Evolutionary conservation across 2,329 filamentous ascomycete species (phyloP), one percentile per base, ranked within the genome.

Genomic region (Apiospora kogelbergensis): DNA sequence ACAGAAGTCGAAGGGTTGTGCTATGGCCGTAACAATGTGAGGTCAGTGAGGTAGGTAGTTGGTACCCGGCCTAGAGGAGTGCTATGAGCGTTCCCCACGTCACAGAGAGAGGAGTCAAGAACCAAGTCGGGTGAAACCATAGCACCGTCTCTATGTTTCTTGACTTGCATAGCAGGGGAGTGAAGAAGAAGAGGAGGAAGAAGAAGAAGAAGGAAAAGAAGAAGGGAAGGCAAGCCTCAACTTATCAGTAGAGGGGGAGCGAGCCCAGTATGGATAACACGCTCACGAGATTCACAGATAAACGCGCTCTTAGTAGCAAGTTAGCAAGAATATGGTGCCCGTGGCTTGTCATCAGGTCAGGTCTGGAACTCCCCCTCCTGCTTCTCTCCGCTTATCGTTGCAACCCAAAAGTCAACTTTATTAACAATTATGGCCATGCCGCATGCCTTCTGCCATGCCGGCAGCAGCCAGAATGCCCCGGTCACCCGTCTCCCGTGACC

Each of bases 291-390:
- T n/a, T 20, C 11, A n/a, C 37, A 60, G 53, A 60, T 37, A 60
- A 22, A 17, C 13, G 13, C 30, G 53, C 15, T 44, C 22, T 68
- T 42, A 15, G 15, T 42, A 15, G 13, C 20, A 41, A n/a, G 40
- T 22, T 45, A n/a, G 30, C 37, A 48, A 42, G 24, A 66, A 45
- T n/a, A 67, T 33, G 46, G 68, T 69, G 40, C 68, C 48, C 63
- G 64, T 69, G 64, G 37, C 48, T 44, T 40, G 68, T 67, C 68
- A 69, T 24, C 22, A 66, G 65, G 65, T 46, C 45, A 45, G 63
- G 53, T 37, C 53, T 37, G 30, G 53, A 60, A 37, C 30, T 5
- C 53, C 30, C 53, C 53, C 37, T 30, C 30, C n/a, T n/a, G n/a
- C n/a, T 15, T 30, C 30, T 48, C 46, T 33, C 26, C 26, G 53